Base-by-base conservation (phyloP, 441 rosid genomes). In the Bruguiera hainesii region DNA sequence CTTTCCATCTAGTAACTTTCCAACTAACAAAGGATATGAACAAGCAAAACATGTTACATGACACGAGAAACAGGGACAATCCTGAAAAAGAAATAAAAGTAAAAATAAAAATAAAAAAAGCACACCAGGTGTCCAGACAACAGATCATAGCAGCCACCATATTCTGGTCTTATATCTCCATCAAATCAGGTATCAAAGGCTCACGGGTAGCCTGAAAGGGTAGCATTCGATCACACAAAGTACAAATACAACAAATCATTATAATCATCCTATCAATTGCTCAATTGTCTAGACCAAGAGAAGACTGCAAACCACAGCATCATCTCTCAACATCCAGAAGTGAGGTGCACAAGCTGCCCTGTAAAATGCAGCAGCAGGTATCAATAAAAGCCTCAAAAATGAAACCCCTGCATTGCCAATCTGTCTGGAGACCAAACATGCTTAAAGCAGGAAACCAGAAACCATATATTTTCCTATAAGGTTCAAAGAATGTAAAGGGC, bases 291-390 rank as follows among this genome's bases (percentile, higher is more conserved):
- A 68, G 72, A 69, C 66, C 65, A 69, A 69, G 77, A 73, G 65
- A 67, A 67, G 72, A 64, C 65, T 69, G 65, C 77, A 71, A 58
- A 65, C 63, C 77, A 68, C 67, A 61, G 73, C 71, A 71, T 71
- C 78, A 72, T 68, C 48, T 78, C 68, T 73, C 68, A 71, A 69
- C 30, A 69, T 63, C 61, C 72, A 76, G 76, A 78, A 74, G 63
- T 63, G 61, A 78, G 76, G 71, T 65, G 75, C 59, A 52, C 65
- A 64, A 61, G 77, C 78, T 77, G 67, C 75, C 71, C 60, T 61
- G 84, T 80, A 80, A 75, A 82, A 82, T 65, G 76, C 69, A 82
- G 74, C 74, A 58, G 80, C 74, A 73, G 73, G 71, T 76, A 75
- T 82, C 82, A 77, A 84, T 74, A 75, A 16, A 55, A 66, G 63